phyloP scores from a whole-genome alignment of 2,329 filamentous ascomycete species.

The Parafenestella ontariensis region DNA sequence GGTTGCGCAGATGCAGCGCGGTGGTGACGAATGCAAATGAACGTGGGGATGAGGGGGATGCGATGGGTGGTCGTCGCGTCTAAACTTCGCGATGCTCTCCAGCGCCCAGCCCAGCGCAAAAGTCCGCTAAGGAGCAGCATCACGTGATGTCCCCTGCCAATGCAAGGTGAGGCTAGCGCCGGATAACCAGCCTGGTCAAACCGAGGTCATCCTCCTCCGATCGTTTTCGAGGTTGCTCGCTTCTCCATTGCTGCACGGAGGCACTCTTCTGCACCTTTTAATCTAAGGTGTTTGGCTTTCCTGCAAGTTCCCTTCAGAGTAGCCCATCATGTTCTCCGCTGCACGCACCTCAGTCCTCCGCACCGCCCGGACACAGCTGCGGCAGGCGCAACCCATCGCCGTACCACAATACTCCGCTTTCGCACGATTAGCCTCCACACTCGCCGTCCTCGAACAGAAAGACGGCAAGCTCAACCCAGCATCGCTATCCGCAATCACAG shows the following conservation, averaged over 20 bases:
- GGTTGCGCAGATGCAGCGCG: slow-evolving; percentile 3
- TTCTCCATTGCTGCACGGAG: slow-evolving; percentile 5
- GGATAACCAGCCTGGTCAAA: slow-evolving; percentile 28
- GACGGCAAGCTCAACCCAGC: slow-evolving; percentile 84
- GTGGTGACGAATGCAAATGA: slow-evolving; percentile 25
- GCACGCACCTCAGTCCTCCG: slow-evolving; percentile 46
- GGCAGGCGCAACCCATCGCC: slow-evolving; percentile 39
- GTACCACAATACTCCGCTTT: slow-evolving; percentile 62
- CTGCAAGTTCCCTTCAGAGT: neutral
- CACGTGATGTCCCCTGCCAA: slow-evolving; percentile 21
- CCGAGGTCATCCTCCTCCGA: slow-evolving; percentile 38
- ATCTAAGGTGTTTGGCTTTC: slow-evolving; percentile 4
- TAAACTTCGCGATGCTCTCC: slow-evolving; percentile 41
- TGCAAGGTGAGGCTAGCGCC: slow-evolving; percentile 22
- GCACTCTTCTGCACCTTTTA: neutral
- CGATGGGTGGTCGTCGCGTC: slow-evolving; percentile 39
- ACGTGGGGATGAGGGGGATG: slow-evolving; percentile 38
- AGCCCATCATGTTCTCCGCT: slow-evolving; percentile 44
- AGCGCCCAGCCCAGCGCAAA: slow-evolving; percentile 26
- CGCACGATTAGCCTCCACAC: slow-evolving; percentile 78
- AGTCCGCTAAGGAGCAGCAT: slow-evolving; percentile 22
- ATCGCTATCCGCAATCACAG: slow-evolving; percentile 84
- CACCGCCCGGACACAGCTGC: slow-evolving; percentile 55
- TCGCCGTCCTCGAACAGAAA: slow-evolving; percentile 91
- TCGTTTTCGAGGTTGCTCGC: neutral